Percentiles rank a stretch among this genome's conserved stretches.
These are phyloP conservation scores for Ustilago trichophora DNA, from an alignment of 1,284 basidiomycete genomes.

Conservation along the genomic window DNA sequence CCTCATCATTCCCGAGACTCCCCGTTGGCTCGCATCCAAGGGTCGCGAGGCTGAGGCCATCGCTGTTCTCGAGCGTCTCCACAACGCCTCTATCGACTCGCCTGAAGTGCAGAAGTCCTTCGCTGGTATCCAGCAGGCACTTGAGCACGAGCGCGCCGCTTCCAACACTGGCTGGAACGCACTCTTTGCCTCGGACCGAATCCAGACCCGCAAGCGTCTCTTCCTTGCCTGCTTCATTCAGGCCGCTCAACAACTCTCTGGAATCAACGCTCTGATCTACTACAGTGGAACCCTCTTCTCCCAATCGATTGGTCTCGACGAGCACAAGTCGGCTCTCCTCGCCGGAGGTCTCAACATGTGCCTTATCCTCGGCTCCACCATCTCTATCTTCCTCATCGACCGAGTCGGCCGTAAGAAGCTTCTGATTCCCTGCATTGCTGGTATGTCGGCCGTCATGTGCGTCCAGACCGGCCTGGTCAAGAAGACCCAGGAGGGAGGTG, in stretches of 20 bases:
- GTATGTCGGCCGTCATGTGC: slow-evolving; percentile 74
- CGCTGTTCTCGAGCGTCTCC: slow-evolving; percentile 74
- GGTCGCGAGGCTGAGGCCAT: slow-evolving; percentile 72
- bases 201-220: slow-evolving; percentile 75
- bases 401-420: slow-evolving; percentile 73
- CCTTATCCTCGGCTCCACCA: slow-evolving; percentile 74
- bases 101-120: slow-evolving; percentile 68
- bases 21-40: slow-evolving; percentile 76
- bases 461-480: slow-evolving; percentile 71
- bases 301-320: slow-evolving; percentile 68
- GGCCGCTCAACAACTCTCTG: slow-evolving; percentile 77
- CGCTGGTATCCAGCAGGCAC: slow-evolving; percentile 67
- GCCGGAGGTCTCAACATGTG: slow-evolving; percentile 78
- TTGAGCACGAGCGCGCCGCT: slow-evolving; percentile 58
- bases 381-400: slow-evolving; percentile 72
- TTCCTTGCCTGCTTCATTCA: slow-evolving; percentile 73
- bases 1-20: slow-evolving; percentile 76
- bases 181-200: slow-evolving; percentile 71
- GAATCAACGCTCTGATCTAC: slow-evolving; percentile 76
- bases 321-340: slow-evolving; percentile 74
- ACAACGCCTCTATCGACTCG: slow-evolving; percentile 72
- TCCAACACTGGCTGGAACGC: slow-evolving; percentile 67
- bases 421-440: slow-evolving; percentile 76
- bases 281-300: slow-evolving; percentile 68
- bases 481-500: slow-evolving; percentile 66